Evolutionary conservation across 2,329 filamentous ascomycete genomes (phyloP), one percentile per base, ranked within the genome.

Genomic region (Sporothrix pseudoabietina): DNA sequence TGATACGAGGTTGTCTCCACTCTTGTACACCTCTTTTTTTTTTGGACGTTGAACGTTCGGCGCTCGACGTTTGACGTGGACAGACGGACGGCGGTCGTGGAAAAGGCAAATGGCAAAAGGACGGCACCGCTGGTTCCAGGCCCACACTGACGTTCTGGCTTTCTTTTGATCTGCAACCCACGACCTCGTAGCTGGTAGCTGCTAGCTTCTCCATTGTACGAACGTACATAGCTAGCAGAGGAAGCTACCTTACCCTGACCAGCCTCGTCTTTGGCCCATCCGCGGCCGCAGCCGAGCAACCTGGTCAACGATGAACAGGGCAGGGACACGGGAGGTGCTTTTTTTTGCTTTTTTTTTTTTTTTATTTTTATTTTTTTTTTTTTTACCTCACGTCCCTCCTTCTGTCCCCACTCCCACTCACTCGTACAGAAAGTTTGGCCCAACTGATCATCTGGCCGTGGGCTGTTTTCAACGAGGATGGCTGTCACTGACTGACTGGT

Each of bases 1-100:
- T 52, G 65, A 69, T 69, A 69, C 65, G 65, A 69, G 65, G 16
- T 69, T 69, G 22, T 22, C 16, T 52, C 65, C 65, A 69, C 65
- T 39, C 12, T 9, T 22, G 4, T 39, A 8, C 59, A n/a, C 22
- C 19, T 19, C 32, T 26, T 12, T 12, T 26, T 14, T 30, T 19
- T 66, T 7, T 49, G 41, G 41, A 47, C 10, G 6, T 32, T 32
- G 39, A 26, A 26, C 26, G 26, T 26, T 30, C n/a, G n/a, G 6
- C 8, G 8, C 26, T 26, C n/a, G 35, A 35, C 16, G 8, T 16
- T 39, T 7, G 55, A 59, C 26, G 55, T 59, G 55, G 57, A 47
- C 61, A 32, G 39, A 47, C n/a, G 61, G 14, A 47, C 39, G 39
- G 35, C 35, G 35, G 59, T 19, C 6, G n/a, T 39, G 35, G 57